Evolutionary conservation across 2,329 filamentous ascomycete genomes (phyloP).

Genomic region (Fusarium cyanostomum): DNA sequence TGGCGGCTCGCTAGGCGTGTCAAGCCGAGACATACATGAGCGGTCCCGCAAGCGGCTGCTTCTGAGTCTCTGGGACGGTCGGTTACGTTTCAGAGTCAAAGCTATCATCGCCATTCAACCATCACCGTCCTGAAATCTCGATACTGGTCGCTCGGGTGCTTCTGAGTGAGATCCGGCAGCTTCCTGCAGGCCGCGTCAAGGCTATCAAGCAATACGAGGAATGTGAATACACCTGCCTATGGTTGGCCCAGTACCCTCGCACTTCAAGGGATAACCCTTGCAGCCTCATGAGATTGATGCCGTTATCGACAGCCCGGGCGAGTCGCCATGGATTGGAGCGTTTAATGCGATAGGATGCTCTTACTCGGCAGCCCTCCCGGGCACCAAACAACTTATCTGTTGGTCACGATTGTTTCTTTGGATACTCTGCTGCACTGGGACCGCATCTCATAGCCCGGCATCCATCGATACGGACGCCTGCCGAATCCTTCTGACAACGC

Average conservation of each 20-base stretch:
- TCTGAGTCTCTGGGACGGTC: neutral
- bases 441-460: constrained; percentile 18
- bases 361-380: constrained; percentile 3
- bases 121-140: constrained; percentile 19
- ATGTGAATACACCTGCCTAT: constrained; percentile 4
- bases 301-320: constrained; percentile 14
- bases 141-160: neutral
- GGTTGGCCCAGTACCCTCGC: constrained; percentile 19
- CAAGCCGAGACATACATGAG: constrained; percentile 37
- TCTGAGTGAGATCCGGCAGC: constrained; percentile 1
- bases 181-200: constrained; percentile 7
- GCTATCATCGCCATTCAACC: constrained; percentile 22
- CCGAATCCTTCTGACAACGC: constrained; percentile 18
- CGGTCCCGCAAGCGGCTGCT: constrained; percentile 1
- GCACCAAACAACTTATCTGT: constrained; percentile 18
- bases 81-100: constrained; percentile 20
- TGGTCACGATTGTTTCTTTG: constrained; percentile 15
- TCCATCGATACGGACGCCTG: constrained; percentile 19
- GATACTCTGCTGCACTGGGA: constrained; percentile 18
- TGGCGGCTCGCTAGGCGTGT: constrained; percentile 12
- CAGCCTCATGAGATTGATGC: constrained; percentile 11
- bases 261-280: constrained; percentile 24
- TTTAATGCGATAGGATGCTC: constrained; percentile 16
- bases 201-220: constrained; percentile 20
- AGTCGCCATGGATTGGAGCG: constrained; percentile 2